A percentile compares a stretch with the other conserved stretches of the same genome.
phyloP scores from a whole-genome alignment of 805 yeast species.

The Suhomyces pyralidae region DNA sequence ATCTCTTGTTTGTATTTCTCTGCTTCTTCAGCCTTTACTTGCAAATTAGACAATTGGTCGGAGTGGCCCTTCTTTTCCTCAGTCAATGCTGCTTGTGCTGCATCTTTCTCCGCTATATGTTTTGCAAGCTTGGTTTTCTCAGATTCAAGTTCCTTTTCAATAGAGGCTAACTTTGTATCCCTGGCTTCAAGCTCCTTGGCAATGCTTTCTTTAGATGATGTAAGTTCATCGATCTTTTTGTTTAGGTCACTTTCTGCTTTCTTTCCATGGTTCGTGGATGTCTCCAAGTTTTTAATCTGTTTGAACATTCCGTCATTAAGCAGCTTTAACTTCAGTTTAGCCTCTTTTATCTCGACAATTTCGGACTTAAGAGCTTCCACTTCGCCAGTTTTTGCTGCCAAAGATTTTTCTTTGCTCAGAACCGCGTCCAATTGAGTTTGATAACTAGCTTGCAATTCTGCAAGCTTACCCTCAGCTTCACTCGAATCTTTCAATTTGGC shows the following conservation, averaged over 20 bases:
- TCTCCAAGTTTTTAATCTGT: neutral
- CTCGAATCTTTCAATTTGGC: neutral
- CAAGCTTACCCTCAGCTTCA: neutral
- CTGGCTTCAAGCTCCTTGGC: neutral
- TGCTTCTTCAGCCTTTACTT: neutral
- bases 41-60: neutral
- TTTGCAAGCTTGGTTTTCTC: neutral
- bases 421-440: neutral
- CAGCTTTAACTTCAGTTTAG: neutral
- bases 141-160: neutral
- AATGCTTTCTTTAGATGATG: constrained; percentile 1
- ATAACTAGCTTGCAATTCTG: neutral
- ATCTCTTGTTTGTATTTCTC: neutral
- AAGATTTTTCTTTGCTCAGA: neutral
- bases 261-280: neutral
- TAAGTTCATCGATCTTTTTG: neutral
- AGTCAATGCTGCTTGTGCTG: neutral
- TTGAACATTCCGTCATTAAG: neutral
- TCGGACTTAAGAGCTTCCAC: neutral
- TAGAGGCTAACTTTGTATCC: neutral
- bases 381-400: neutral
- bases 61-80: neutral
- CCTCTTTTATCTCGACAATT: neutral
- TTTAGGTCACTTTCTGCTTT: neutral
- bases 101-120: neutral